A percentile compares a stretch with the other conserved stretches of the same genome.
Conservation (phyloP, 139 green algal genomes). For the Micractinium sp. region DNA sequence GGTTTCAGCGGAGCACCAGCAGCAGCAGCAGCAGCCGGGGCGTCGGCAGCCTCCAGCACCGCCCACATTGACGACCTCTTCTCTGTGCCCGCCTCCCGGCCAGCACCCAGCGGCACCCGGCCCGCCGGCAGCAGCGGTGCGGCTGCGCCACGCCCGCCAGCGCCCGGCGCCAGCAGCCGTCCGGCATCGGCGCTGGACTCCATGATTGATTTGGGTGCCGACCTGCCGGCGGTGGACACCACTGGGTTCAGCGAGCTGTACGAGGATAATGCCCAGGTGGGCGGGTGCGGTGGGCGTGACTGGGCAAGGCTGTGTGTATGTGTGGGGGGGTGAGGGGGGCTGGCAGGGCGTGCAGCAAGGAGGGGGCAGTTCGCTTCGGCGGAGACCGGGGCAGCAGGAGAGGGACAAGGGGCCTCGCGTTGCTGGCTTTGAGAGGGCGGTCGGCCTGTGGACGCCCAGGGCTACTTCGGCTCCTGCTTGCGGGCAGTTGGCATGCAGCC, state of each 20-base stretch:
- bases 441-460: too few species aligned
- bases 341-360: not conserved
- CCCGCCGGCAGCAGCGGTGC: not conserved
- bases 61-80: slow-evolving; percentile 55
- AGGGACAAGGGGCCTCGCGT: too few species aligned
- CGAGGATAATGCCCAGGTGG: slow-evolving; percentile 19
- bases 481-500: too few species aligned
- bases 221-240: slow-evolving; percentile 30
- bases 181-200: slow-evolving; percentile 2
- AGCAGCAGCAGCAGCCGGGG: not conserved
- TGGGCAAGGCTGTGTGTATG: not conserved
- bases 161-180: not conserved
- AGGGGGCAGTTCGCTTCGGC: too few species aligned
- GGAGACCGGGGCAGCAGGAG: not conserved
- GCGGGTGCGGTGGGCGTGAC: not conserved
- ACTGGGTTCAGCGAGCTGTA: slow-evolving; percentile 34
- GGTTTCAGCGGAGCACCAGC: not conserved
- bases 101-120: not conserved
- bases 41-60: slow-evolving; percentile 4
- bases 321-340: too few species aligned
- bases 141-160: too few species aligned
- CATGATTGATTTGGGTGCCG: slow-evolving; percentile 58
- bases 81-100: slow-evolving; percentile 16
- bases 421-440: too few species aligned
- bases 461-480: too few species aligned